Base-by-base conservation (phyloP, 2,329 filamentous ascomycete species). In the Talaromyces sp. region DNA sequence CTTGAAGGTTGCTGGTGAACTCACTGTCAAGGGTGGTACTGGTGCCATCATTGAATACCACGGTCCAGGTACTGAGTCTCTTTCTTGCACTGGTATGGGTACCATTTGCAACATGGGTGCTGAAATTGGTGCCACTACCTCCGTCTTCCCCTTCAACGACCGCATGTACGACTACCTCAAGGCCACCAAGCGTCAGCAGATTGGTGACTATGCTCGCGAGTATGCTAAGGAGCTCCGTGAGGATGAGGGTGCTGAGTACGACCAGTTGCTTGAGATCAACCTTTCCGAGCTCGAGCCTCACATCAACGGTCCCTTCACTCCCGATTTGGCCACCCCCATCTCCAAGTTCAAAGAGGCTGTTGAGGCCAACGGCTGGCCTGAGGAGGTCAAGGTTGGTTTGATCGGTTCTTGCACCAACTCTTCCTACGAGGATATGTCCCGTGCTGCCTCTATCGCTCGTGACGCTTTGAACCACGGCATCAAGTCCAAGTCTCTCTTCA, bases 361-460 rank as follows among this genome's bases (percentile, higher is more conserved):
- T 75, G 93, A 96, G 85, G 88, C 89, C 75, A 97, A 99, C 84
- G 88, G 89, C 80, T 99, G 95, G 95, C 95, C 95, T 22, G 89
- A 95, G 81, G 93, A 97, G 78, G 86, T 99, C 75, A 97, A 97
- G 85, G 95, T 96, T 71, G 94, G 94, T 77, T 85, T 99, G 66
- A 98, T 99, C 75, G 95, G 95, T 72, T 97, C 93, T 74, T 99
- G 95, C 91, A 99, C 95, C 74, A 99, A 99, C 88, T 90, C 88
- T 58, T 90, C 88, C 2, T 90, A 90, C 75, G 88, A 90, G 84
- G 95, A 98, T 77, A 98, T 98, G 94, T 91, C 89, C 74, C 92
- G 95, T 71, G 92, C 90, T 71, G 93, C 93, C 68, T 93, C 91
- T 68, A 97, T 98, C 78, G 94, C 92, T 70, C 89, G 89, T 72